These are phyloP conservation scores for Arthrinium phaeospermum DNA, from an alignment of 2,329 filamentous ascomycete genomes.

Conservation along the genomic window DNA sequence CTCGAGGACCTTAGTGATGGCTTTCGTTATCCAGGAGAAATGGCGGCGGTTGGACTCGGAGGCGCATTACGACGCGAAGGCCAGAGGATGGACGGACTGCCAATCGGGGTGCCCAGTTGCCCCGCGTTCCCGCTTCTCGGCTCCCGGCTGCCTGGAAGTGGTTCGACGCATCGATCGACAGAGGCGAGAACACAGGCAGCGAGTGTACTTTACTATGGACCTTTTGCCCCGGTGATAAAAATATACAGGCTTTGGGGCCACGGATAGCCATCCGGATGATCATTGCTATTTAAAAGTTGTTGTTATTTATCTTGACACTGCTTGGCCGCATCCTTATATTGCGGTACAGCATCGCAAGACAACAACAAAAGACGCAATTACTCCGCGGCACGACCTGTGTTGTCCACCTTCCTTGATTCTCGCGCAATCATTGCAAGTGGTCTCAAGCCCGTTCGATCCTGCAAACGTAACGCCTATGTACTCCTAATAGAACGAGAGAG, in stretches of 20 bases:
- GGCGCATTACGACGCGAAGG: neutral
- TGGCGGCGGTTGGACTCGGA: neutral
- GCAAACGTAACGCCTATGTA: neutral
- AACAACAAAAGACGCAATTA: neutral
- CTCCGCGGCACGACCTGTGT: neutral
- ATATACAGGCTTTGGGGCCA: neutral
- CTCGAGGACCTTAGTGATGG: neutral
- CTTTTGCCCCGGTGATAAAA: neutral
- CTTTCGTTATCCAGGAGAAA: neutral
- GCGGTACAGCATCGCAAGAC: neutral
- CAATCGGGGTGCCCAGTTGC: neutral
- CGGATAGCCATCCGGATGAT: neutral
- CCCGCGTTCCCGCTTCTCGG: neutral
- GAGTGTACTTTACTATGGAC: neutral
- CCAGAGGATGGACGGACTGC: neutral
- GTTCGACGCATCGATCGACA: neutral
- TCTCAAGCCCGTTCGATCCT: neutral
- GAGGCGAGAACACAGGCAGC: neutral
- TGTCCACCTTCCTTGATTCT: neutral
- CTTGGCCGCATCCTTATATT: neutral
- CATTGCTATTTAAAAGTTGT: neutral
- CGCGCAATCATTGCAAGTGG: neutral
- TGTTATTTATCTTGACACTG: neutral
- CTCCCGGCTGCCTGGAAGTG: neutral
- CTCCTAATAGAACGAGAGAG: neutral